phyloP scores from a whole-genome alignment of 208 protist genomes.

The Leishmania lainsoni region DNA sequence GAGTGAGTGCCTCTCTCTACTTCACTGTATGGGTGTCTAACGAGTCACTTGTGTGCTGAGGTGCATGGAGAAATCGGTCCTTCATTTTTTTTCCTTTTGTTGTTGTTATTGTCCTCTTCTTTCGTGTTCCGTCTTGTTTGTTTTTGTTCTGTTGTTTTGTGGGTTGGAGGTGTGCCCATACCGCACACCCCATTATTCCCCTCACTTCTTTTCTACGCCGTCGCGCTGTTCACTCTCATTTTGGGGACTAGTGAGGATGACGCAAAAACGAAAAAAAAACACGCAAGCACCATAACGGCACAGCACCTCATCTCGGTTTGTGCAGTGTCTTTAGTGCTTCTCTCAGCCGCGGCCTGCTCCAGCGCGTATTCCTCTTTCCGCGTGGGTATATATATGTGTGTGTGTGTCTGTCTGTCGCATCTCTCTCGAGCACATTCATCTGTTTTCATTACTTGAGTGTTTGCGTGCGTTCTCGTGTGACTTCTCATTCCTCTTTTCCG shows the following conservation, averaged over 20 bases:
- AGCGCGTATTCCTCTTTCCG: background rate
- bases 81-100: background rate
- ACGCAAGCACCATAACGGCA: background rate
- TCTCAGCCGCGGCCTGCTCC: background rate
- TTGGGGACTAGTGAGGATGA: background rate
- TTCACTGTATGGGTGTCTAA: background rate
- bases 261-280: conserved; percentile 9
- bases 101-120: background rate
- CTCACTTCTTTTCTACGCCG: background rate
- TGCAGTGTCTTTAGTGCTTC: background rate
- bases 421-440: background rate
- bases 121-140: background rate
- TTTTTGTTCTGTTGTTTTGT: background rate
- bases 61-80: background rate
- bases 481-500: background rate
- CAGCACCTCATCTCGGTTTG: background rate
- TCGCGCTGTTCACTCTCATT: background rate
- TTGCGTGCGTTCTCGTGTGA: background rate
- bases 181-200: background rate
- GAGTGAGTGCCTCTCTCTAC: background rate
- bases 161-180: background rate
- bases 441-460: background rate
- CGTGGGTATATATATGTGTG: background rate
- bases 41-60: background rate
- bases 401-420: background rate